Evolutionary conservation across 208 protist species (phyloP), one percentile per base, ranked within the genome.

Genomic region (Leishmania amazonensis): DNA sequence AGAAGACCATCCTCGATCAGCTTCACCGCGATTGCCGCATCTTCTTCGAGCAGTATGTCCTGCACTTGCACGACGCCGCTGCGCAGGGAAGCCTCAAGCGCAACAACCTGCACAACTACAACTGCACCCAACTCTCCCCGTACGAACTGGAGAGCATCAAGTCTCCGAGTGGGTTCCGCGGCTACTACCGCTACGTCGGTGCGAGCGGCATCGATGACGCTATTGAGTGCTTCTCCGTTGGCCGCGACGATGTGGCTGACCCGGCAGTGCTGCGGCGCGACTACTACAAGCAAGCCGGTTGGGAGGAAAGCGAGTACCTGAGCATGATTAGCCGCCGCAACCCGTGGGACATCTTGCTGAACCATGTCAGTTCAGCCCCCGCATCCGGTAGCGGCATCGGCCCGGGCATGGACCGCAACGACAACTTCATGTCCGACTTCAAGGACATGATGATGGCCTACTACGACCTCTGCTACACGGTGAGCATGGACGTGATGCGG

Each of bases 151-250:
- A 95, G 83, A 93, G 89, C 85, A 93, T 97, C 79, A 89, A 84
- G 42, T 84, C 91, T 0, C 80, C 89, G 13, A 85, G 86, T 68
- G 94, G 94, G 3, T 96, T 96, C 60, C 90, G 94, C 17, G 94
- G 94, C 7, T 95, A 95, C 85, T 95, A 97, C 86, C 90, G 92
- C 76, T 96, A 97, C 82, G 86, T 97, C 76, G 94, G 94, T 13
- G 94, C 94, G 24, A 94, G 91, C 67, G 94, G 94, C 1, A 72
- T 92, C 13, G 94, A 95, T 79, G 94, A 97, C 79, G 94, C 91
- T 7, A 97, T 97, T 75, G 94, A 97, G 76, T 97, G 94, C 80
- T 97, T 97, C 80, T 96, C 94, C 28, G 83, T 97, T 38, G 94
- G 94, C 42, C 94, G 94, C 72, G 92, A 95, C 54, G 89, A 93